A percentile compares a stretch with the other conserved stretches of the same genome.
These are phyloP conservation scores for Lithohypha guttulata DNA, from an alignment of 2,329 filamentous ascomycete species.

Conservation along the genomic window DNA sequence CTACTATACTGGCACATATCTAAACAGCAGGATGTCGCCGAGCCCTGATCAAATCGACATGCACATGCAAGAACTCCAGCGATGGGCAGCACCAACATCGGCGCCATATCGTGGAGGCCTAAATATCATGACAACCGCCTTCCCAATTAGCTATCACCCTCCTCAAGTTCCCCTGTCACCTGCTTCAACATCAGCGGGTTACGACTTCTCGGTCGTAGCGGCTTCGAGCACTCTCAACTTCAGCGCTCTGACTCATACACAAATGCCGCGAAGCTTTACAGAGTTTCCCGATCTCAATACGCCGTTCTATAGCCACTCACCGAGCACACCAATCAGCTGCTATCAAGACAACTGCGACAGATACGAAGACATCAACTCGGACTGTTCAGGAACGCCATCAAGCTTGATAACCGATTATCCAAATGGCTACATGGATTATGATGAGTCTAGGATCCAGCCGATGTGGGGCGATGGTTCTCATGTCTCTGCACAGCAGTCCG, in stretches of 20 bases:
- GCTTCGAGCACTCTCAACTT: not conserved
- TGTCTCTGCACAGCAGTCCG: not conserved
- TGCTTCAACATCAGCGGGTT: not conserved
- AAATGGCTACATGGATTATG: not conserved
- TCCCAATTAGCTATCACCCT: not conserved
- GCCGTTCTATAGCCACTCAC: constrained; percentile 2
- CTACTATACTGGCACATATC: not conserved
- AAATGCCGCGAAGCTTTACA: not conserved
- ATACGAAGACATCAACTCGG: constrained; percentile 17
- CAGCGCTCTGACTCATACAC: not conserved
- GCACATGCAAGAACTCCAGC: constrained; percentile 20
- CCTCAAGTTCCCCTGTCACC: constrained; percentile 1
- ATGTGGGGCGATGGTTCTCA: not conserved
- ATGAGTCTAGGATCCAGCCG: not conserved
- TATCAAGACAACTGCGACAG: not conserved
- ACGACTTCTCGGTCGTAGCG: not conserved
- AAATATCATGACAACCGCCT: not conserved
- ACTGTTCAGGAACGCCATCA: constrained; percentile 19
- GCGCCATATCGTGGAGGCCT: not conserved
- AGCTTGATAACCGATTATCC: constrained; percentile 16
- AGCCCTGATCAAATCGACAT: constrained; percentile 17
- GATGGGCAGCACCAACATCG: constrained; percentile 13
- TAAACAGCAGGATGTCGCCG: constrained; percentile 1
- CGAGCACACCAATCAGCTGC: constrained; percentile 4
- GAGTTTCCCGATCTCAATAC: not conserved